A percentile compares a stretch with the other conserved stretches of the same genome.
Conservation (phyloP, 176 grass and related monocot genomes). For the Coix lacrymajobi region DNA sequence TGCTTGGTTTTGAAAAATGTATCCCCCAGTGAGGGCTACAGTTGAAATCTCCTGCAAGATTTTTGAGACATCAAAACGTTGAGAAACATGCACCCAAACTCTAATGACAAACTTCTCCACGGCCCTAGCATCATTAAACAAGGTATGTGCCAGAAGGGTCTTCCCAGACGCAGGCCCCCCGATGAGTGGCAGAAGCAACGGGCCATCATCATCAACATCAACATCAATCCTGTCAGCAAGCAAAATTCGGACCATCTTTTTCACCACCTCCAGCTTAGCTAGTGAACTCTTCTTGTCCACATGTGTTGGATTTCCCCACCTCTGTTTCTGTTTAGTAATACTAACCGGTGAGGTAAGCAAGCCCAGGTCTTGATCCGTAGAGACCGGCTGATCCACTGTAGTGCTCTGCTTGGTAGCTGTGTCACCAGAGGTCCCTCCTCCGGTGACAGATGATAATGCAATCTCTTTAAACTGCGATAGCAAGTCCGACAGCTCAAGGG, state of each 20-base stretch:
- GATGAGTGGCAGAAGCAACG: neutral
- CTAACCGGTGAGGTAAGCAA: too few relatives aligned
- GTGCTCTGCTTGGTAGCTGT: neutral
- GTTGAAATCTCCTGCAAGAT: neutral
- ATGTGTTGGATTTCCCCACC: neutral
- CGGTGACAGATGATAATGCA: neutral
- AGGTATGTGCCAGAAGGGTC: neutral
- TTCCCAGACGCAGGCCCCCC: slow-evolving; percentile 7
- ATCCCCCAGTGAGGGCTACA: too few relatives aligned
- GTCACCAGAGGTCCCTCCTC: neutral
- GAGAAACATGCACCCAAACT: too few relatives aligned
- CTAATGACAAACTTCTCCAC: too few relatives aligned
- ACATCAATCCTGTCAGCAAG: neutral
- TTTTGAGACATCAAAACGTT: too few relatives aligned
- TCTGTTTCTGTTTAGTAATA: too few relatives aligned
- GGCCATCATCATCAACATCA: neutral
- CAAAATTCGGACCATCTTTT: neutral
- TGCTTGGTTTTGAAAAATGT: too few relatives aligned
- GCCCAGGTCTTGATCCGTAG: neutral
- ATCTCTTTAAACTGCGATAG: neutral
- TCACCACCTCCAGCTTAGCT: neutral
- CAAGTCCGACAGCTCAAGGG: neutral
- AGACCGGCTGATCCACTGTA: neutral
- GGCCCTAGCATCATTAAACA: too few relatives aligned
- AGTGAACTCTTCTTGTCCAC: neutral